Base-by-base conservation (phyloP, 2,329 filamentous ascomycete genomes). In the Fusarium pseudoanthophilum region DNA sequence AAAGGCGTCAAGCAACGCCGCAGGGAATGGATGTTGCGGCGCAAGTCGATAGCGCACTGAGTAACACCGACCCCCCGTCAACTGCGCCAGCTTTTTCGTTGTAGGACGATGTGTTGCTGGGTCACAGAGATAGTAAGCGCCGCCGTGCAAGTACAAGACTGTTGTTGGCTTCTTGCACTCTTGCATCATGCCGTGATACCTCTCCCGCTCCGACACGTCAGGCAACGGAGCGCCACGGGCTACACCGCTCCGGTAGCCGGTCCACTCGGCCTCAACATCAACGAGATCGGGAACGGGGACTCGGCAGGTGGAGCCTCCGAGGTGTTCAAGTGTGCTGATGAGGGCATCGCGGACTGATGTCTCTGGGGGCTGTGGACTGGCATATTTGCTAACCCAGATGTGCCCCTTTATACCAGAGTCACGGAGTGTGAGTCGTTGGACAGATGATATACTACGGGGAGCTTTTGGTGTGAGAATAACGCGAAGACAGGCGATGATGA, bases 341-440 rank as follows among this genome's bases (percentile, higher is more conserved):
- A 95, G 78, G 4, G 87, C 85, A 48, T 92, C 86, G n/a, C 88
- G 83, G 20, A 91, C 79, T 46, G 85, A 88, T 76, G 78, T 86
- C 79, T 85, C 89, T 64, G 88, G 84, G 1, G 91, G 92, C 5
- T 84, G 83, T 0, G 90, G 88, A 21, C 94, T 84, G 1, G 87
- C 88, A 46, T 93, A 91, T 61, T 90, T 92, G 76, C 91, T 92
- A 30, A 97, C 87, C 95, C 95, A 98, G 73, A 96, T 90, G 49
- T 88, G 89, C 7, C 94, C 94, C 79, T 93, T 95, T 78, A 97
- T 85, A 1, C 89, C 90, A 0, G 88, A 88, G 60, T 93, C 92
- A 64, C 85, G 89, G 49, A 88, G 83, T 2, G 89, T 88, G n/a
- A 89, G 76, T 46, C 83, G 84, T 81, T 98, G 95, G 11, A 88